Conservation (phyloP, 495 filamentous ascomycete genomes). For the Chaetomium tenue region DNA sequence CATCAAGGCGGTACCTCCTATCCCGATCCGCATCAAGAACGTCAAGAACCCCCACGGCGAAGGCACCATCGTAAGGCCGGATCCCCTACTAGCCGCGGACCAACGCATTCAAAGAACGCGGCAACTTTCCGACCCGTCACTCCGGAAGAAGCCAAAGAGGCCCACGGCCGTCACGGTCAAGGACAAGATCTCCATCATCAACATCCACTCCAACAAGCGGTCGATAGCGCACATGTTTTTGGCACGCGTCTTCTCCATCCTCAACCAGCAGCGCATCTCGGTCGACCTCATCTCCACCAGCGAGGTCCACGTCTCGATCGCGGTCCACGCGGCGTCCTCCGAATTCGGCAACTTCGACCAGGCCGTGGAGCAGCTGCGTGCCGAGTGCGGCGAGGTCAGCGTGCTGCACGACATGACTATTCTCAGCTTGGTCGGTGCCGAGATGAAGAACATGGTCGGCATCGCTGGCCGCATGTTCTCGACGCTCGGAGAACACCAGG, state of each 20-base stretch:
- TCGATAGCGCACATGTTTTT: slow-evolving; percentile 78
- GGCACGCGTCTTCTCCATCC: slow-evolving; percentile 80
- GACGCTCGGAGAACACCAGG: slow-evolving; percentile 78
- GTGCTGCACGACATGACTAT: slow-evolving; percentile 87
- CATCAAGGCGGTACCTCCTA: slow-evolving; percentile 76
- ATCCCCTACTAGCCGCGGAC: slow-evolving; percentile 45
- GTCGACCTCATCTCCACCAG: slow-evolving; percentile 92
- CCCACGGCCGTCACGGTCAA: slow-evolving; percentile 97
- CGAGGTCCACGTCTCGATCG: slow-evolving; percentile 95
- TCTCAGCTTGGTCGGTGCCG: slow-evolving; percentile 82
- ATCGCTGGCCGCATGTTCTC: slow-evolving; percentile 88
- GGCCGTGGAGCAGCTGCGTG: slow-evolving; percentile 63
- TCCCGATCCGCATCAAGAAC: slow-evolving; percentile 97
- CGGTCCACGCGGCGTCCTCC: slow-evolving; percentile 74
- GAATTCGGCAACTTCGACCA: slow-evolving; percentile 62
- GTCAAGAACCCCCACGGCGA: slow-evolving; percentile 88
- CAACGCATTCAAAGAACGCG: slow-evolving; percentile 47
- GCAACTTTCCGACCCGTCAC: slow-evolving; percentile 43
- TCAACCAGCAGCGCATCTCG: slow-evolving; percentile 74
- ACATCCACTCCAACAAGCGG: slow-evolving; percentile 90
- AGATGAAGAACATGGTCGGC: slow-evolving; percentile 94
- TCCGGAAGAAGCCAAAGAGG: slow-evolving; percentile 42
- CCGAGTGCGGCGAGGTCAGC: slow-evolving; percentile 78
- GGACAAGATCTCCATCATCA: slow-evolving; percentile 85
- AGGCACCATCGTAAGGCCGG: slow-evolving; percentile 80